These are phyloP conservation scores for Crithidia thermophila DNA, from an alignment of 208 protist genomes.

Conservation along the genomic window DNA sequence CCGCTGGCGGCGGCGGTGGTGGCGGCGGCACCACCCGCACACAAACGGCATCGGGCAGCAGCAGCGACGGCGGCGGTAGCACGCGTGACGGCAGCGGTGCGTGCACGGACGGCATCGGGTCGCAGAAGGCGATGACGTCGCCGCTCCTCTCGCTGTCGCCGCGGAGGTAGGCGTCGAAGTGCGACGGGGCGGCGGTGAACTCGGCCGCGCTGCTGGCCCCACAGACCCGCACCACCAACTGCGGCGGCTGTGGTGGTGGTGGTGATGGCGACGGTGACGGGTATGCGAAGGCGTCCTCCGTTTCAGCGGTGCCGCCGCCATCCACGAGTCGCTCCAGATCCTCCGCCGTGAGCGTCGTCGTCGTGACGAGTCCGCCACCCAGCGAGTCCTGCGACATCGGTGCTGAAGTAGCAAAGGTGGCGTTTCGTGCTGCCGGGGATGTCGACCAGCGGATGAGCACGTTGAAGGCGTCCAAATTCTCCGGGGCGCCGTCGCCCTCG, in stretches of 20 bases:
- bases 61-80: neutral
- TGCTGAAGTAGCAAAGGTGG: no score
- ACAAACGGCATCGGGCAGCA: conserved; percentile 14
- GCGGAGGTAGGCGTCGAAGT: neutral
- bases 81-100: conserved; percentile 4
- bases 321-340: neutral
- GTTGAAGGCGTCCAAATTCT: no score
- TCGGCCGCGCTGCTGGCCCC: neutral
- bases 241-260: neutral
- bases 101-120: neutral
- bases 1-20: neutral
- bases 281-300: no score
- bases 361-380: neutral
- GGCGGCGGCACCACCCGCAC: neutral
- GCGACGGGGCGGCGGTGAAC: neutral
- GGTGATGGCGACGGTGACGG: no score
- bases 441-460: no score
- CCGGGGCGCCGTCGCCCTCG: no score
- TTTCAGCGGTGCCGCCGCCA: no score
- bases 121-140: neutral
- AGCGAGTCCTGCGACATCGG: no score
- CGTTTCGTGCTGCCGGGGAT: no score
- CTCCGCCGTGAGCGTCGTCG: neutral
- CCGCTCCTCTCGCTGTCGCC: neutral
- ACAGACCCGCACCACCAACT: neutral